Evolutionary conservation across 2,329 filamentous ascomycete species (phyloP).

Genomic region (Trichoderma asperellum): DNA sequence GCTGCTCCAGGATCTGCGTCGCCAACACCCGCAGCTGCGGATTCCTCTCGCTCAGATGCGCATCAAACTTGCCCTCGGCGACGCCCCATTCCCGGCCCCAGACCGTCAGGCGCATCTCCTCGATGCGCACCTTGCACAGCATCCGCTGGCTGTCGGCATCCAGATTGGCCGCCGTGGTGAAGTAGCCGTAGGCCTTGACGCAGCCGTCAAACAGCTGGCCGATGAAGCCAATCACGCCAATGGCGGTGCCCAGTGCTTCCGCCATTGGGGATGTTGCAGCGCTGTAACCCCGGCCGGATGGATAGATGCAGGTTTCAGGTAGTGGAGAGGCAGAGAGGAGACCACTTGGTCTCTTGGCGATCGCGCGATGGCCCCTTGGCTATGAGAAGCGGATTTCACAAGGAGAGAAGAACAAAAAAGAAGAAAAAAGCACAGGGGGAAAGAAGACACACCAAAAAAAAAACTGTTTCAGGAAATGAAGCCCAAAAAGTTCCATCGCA

Average conservation of each 20-base stretch:
- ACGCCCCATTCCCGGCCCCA: constrained; percentile 56
- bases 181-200: constrained; percentile 51
- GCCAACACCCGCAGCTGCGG: constrained; percentile 47
- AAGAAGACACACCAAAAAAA: too few relatives aligned
- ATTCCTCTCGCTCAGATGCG: constrained; percentile 45
- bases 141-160: constrained; percentile 49
- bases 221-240: constrained; percentile 50
- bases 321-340: too few relatives aligned
- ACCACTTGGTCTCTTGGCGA: too few relatives aligned
- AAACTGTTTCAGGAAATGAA: too few relatives aligned
- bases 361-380: too few relatives aligned
- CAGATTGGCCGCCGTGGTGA: constrained; percentile 48
- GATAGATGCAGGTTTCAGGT: too few relatives aligned
- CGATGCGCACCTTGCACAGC: constrained; percentile 53
- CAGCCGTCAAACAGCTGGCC: constrained; percentile 54
- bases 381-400: too few relatives aligned
- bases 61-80: constrained; percentile 50
- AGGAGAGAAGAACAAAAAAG: too few relatives aligned
- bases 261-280: constrained; percentile 33
- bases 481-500: neutral
- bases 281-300: too few relatives aligned
- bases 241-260: constrained; percentile 48
- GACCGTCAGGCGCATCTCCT: constrained; percentile 53
- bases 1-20: constrained; percentile 48
- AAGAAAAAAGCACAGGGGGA: too few relatives aligned